Percentiles rank a stretch among this genome's conserved stretches.
These are phyloP conservation scores for Bruguiera hainesii DNA, from an alignment of 441 rosid genomes.

Conservation along the genomic window DNA sequence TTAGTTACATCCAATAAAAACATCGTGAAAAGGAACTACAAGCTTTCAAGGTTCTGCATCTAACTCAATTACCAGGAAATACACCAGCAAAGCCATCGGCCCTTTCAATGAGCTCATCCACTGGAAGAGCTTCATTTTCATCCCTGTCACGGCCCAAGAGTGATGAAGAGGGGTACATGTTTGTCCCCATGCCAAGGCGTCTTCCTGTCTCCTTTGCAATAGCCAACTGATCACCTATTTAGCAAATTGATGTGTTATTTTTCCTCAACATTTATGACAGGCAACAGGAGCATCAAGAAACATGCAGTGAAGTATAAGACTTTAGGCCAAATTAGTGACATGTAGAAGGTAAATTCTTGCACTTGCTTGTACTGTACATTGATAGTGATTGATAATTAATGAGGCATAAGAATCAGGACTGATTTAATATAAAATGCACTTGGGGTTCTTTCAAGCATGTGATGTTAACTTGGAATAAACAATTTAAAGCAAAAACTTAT, in stretches of 20 bases:
- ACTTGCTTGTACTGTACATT: too few species aligned
- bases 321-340: too few species aligned
- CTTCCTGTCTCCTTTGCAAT: slow-evolving; percentile 99
- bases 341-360: too few species aligned
- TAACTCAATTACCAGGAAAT: slow-evolving; percentile 67
- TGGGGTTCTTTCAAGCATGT: too few species aligned
- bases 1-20: neutral
- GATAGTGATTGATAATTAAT: too few species aligned
- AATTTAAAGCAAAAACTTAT: too few species aligned
- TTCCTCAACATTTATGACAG: too few species aligned
- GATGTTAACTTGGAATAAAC: too few species aligned
- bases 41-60: neutral
- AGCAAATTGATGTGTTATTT: slow-evolving; percentile 8
- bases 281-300: too few species aligned
- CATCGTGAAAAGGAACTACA: neutral
- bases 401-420: too few species aligned
- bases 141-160: slow-evolving; percentile 66
- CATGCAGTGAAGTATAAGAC: too few species aligned
- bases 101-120: slow-evolving; percentile 87
- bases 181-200: slow-evolving; percentile 96
- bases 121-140: slow-evolving; percentile 76
- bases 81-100: slow-evolving; percentile 99
- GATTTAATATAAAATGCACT: too few species aligned
- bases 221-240: slow-evolving; percentile 88
- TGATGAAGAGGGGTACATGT: slow-evolving; percentile 97